Percentiles rank a stretch among this genome's conserved stretches.
These are phyloP conservation scores for Fusarium zealandicum DNA, from an alignment of 2,329 filamentous ascomycete genomes.

Conservation along the genomic window DNA sequence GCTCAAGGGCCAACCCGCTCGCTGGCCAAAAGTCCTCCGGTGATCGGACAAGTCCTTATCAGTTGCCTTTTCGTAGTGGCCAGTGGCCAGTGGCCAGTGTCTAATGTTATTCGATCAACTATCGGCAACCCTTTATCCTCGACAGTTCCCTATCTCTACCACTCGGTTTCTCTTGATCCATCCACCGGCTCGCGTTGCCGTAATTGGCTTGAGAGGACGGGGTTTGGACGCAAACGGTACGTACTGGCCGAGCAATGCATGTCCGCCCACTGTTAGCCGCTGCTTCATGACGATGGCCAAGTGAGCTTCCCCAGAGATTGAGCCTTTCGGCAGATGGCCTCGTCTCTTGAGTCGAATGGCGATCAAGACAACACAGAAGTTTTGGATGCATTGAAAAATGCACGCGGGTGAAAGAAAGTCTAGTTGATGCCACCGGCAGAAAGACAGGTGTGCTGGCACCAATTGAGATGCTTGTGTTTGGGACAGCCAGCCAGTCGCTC, in stretches of 20 bases:
- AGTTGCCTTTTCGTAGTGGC: too few relatives aligned
- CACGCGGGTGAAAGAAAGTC: neutral
- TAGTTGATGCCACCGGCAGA: neutral
- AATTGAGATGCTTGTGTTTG: neutral
- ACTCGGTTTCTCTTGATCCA: slow-evolving; percentile 7
- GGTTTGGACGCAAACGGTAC: neutral
- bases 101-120: neutral
- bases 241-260: slow-evolving; percentile 3
- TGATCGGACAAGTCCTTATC: too few relatives aligned
- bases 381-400: slow-evolving; percentile 17
- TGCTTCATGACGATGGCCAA: slow-evolving; percentile 35
- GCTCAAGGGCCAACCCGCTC: too few relatives aligned
- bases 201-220: slow-evolving; percentile 17
- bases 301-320: slow-evolving; percentile 5
- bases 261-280: slow-evolving; percentile 30
- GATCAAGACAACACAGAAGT: neutral
- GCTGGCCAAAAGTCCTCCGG: too few relatives aligned
- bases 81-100: too few relatives aligned
- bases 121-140: neutral
- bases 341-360: slow-evolving; percentile 1
- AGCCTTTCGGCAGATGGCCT: slow-evolving; percentile 4
- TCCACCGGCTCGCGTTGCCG: slow-evolving; percentile 7
- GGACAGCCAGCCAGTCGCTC: neutral
- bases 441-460: neutral
- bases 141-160: neutral